These are phyloP conservation scores for Daldinia eschscholtzii DNA, from an alignment of 2,329 filamentous ascomycete species.

Conservation along the genomic window DNA sequence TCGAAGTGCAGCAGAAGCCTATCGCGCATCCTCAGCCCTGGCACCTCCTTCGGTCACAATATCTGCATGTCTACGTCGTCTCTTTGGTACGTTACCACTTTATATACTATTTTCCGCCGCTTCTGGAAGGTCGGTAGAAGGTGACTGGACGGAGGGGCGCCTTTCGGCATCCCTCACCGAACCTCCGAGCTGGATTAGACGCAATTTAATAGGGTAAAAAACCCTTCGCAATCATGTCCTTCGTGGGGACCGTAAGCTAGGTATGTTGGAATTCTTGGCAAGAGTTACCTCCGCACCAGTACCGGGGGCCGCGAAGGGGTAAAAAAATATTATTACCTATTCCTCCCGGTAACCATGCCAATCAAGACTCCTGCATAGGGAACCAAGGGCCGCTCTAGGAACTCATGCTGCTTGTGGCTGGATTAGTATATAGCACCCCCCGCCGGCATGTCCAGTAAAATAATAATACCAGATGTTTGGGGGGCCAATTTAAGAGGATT, in stretches of 20 bases:
- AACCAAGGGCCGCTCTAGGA: slow-evolving; percentile 35
- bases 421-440: slow-evolving; percentile 32
- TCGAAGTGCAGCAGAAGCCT: slow-evolving; percentile 34
- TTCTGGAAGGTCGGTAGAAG: slow-evolving; percentile 50
- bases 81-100: slow-evolving; percentile 41
- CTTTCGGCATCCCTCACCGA: slow-evolving; percentile 47
- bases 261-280: slow-evolving; percentile 40
- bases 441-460: slow-evolving; percentile 30
- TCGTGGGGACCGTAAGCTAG: slow-evolving; percentile 39
- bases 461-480: slow-evolving; percentile 37
- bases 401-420: slow-evolving; percentile 26
- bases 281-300: slow-evolving; percentile 37
- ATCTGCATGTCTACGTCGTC: slow-evolving; percentile 39
- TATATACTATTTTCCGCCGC: slow-evolving; percentile 37
- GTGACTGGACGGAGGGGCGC: slow-evolving; percentile 39
- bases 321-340: slow-evolving; percentile 36
- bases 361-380: slow-evolving; percentile 35
- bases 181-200: slow-evolving; percentile 44
- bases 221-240: slow-evolving; percentile 39
- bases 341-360: slow-evolving; percentile 39
- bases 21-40: slow-evolving; percentile 37
- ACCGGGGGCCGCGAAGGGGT: slow-evolving; percentile 32
- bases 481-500: slow-evolving; percentile 38
- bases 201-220: slow-evolving; percentile 42
- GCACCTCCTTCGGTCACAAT: slow-evolving; percentile 42